These are phyloP conservation scores for Nicotiana benthamiana DNA, from an alignment of 257 asterid species.

Conservation along the genomic window DNA sequence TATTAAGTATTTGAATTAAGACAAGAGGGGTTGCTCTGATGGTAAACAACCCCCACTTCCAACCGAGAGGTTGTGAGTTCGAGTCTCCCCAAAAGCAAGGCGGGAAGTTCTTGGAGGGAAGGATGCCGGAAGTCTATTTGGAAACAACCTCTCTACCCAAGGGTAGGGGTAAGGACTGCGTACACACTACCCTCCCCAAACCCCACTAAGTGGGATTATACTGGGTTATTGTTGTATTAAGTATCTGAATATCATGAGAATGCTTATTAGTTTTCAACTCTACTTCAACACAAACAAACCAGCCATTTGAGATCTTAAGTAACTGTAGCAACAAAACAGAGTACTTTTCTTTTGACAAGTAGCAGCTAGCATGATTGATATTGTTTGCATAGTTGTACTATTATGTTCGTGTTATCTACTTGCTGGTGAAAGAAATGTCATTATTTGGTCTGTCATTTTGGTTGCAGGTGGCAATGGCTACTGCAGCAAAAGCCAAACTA, in stretches of 20 bases:
- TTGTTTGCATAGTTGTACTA: not conserved
- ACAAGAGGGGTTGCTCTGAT: too few relatives aligned
- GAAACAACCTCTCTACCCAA: too few relatives aligned
- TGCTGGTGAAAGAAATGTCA: conserved; percentile 19
- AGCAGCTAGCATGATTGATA: not conserved
- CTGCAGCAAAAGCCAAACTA: conserved; percentile 92
- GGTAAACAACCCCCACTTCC: too few relatives aligned
- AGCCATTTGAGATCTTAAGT: not conserved
- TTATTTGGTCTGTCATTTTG: not conserved
- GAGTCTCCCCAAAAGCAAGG: too few relatives aligned
- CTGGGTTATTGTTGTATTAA: too few relatives aligned
- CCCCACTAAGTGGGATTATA: too few relatives aligned
- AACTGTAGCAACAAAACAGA: too few relatives aligned
- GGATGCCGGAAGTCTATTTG: too few relatives aligned
- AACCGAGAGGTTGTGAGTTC: too few relatives aligned
- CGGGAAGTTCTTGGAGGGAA: too few relatives aligned
- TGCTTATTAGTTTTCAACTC: not conserved
- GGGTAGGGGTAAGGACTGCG: too few relatives aligned
- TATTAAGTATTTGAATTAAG: not conserved
- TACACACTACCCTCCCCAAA: too few relatives aligned
- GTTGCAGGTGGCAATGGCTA: conserved; percentile 91
- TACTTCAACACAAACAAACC: not conserved
- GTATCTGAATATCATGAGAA: not conserved
- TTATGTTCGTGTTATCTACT: not conserved
- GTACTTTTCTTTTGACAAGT: not conserved